Base-by-base conservation (phyloP, 2,329 filamentous ascomycete genomes). In the Xylaria sp. region DNA sequence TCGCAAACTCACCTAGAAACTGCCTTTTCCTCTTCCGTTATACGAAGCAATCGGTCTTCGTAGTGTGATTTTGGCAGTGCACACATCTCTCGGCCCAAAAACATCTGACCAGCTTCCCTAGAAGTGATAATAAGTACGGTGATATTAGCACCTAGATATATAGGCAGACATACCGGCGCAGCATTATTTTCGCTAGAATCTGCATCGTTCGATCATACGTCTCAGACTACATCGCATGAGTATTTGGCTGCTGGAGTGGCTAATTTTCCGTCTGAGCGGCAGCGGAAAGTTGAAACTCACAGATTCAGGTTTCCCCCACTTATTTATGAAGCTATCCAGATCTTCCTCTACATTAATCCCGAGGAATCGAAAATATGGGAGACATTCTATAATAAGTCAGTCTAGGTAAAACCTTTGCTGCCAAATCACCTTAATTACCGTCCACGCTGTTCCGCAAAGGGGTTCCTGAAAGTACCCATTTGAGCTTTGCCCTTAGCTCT, bases 401-500 rank as follows among this genome's bases (percentile, higher is more conserved):
- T 41, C 2, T 3, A 43, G 56, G 6, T 7, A 57, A 48, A 15
- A 15, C 8, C 4, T 18, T n/a, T 5, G 13, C 28, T 62, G 20
- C 13, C 12, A 23, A 36, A 39, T 23, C 10, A 36, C 18, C 12
- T 23, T 18, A 8, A 49, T 58, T 18, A 71, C 71, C 71, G 46
- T 62, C 12, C 1, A 59, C 1, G 13, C 25, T 5, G 20, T 73
- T 73, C 0, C 58, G 56, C 3, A 71, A 28, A 7, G 71, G 71
- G 7, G 71, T 73, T 1, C 69, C 71, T 3, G 71, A 66, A 9
- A 73, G 69, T 0, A 71, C 62, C 66, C 64, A 68, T 67, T 60
- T 71, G 23, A 62, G 39, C 18, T 33, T 56, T 31, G 39, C 67
- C 5, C 56, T 62, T 10, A 73, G 62, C n/a, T 31, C 13, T 4